These are phyloP conservation scores for Hypomontagnella monticulosa DNA, from an alignment of 495 filamentous ascomycete species.

Conservation along the genomic window DNA sequence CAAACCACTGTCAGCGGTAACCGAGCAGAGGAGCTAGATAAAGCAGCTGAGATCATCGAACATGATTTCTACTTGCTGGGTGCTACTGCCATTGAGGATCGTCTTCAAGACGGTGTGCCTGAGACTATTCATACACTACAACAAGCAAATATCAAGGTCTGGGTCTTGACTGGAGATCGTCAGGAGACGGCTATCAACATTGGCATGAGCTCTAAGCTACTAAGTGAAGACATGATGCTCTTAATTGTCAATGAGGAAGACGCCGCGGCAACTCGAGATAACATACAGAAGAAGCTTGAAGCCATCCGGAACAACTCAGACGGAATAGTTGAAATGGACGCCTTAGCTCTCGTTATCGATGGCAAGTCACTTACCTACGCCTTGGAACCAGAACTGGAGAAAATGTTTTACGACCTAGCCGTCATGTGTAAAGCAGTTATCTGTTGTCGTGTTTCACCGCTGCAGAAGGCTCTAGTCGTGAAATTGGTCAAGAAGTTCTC, in stretches of 20 bases:
- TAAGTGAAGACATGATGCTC: constrained; percentile 98
- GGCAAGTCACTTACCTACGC: constrained; percentile 95
- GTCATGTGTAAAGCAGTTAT: constrained; percentile 98
- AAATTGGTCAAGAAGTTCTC: constrained; percentile 98
- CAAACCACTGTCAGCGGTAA: constrained; percentile 91
- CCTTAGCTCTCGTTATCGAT: constrained; percentile 95
- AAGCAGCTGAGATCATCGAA: constrained; percentile 95
- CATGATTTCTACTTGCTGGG: constrained; percentile 90
- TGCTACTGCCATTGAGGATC: constrained; percentile 97
- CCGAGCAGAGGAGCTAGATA: constrained; percentile 94
- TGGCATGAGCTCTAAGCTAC: constrained; percentile 98
- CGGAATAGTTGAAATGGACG: constrained; percentile 79
- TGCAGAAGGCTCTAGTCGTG: constrained; percentile 97
- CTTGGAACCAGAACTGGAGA: constrained; percentile 93
- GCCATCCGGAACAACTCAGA: constrained; percentile 81
- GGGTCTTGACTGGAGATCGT: constrained; percentile 97
- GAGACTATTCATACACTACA: constrained; percentile 99
- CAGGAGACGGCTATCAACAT: constrained; percentile 99
- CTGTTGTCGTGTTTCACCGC: constrained; percentile 98
- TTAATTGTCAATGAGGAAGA: constrained; percentile 94
- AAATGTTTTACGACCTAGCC: constrained; percentile 90
- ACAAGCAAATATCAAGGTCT: constrained; percentile 97
- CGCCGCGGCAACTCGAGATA: constrained; percentile 78
- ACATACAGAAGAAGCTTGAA: constrained; percentile 89
- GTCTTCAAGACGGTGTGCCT: constrained; percentile 95